Evolutionary conservation across 2,329 filamentous ascomycete species (phyloP).

Genomic region (Diplodia seriata): DNA sequence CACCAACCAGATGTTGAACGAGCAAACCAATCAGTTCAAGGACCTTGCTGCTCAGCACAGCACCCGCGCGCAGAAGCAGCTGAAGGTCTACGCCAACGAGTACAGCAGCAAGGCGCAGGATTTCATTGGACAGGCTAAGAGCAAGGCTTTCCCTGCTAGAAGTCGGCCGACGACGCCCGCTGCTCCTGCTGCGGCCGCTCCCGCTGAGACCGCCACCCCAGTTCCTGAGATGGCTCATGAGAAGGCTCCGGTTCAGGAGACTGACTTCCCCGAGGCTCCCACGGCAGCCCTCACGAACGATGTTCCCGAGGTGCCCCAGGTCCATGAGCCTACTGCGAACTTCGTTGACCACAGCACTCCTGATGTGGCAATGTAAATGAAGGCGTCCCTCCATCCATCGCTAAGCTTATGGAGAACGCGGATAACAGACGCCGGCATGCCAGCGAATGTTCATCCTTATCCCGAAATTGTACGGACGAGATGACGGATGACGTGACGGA

Average conservation of each 20-base stretch:
- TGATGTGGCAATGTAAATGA: slow-evolving; percentile 14
- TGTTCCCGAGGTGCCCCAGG: slow-evolving; percentile 1
- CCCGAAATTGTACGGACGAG: slow-evolving; percentile 30
- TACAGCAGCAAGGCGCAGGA: slow-evolving; percentile 68
- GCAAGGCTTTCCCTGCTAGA: slow-evolving; percentile 27
- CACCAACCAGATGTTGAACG: slow-evolving; percentile 60
- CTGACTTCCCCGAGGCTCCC: slow-evolving; percentile 43
- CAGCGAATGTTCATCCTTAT: background rate
- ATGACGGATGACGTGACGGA: slow-evolving; percentile 26
- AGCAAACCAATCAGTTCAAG: slow-evolving; percentile 66
- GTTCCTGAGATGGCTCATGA: slow-evolving; percentile 37
- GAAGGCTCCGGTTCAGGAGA: slow-evolving; percentile 46
- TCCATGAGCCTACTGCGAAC: slow-evolving; percentile 1
- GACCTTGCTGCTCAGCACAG: slow-evolving; percentile 67
- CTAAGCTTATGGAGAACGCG: background rate
- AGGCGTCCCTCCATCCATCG: background rate
- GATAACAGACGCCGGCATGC: background rate
- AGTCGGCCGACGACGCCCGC: slow-evolving; percentile 19
- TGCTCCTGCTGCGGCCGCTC: slow-evolving; percentile 11
- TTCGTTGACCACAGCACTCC: slow-evolving; percentile 3
- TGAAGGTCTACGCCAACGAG: slow-evolving; percentile 66
- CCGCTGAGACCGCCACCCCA: too few species aligned
- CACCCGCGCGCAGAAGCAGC: slow-evolving; percentile 62
- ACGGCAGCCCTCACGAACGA: slow-evolving; percentile 37
- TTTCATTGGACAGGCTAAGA: slow-evolving; percentile 46